Evolutionary conservation across 2,329 filamentous ascomycete genomes (phyloP).

Genomic region (Aspergillus viridinutans): DNA sequence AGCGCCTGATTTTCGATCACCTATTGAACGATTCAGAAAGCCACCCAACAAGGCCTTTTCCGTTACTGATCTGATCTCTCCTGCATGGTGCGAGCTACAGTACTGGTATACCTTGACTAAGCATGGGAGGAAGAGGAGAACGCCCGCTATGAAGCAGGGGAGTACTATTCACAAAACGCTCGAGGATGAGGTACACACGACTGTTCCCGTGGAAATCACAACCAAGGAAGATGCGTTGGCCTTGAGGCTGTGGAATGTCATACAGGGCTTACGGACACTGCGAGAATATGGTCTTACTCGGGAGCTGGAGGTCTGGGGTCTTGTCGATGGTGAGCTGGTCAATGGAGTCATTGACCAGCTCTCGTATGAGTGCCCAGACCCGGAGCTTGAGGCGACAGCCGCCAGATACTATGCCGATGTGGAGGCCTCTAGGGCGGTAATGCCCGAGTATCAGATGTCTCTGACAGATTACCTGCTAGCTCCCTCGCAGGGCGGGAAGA

Average conservation of each 20-base stretch:
- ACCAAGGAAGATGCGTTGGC: conserved; percentile 81
- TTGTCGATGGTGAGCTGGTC: conserved; percentile 74
- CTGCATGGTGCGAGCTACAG: conserved; percentile 94
- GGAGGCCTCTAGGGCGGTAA: conserved; percentile 30
- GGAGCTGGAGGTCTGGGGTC: conserved; percentile 80
- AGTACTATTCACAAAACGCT: conserved; percentile 74
- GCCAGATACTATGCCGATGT: conserved; percentile 37
- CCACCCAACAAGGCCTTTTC: conserved; percentile 74
- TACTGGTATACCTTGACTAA: conserved; percentile 82
- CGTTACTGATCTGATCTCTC: conserved; percentile 82
- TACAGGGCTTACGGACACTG: conserved; percentile 75
- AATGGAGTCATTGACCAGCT: conserved; percentile 88
- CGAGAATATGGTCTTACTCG: conserved; percentile 67
- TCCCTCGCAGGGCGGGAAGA: conserved; percentile 32
- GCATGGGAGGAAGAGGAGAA: conserved; percentile 70
- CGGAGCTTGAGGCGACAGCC: conserved; percentile 61
- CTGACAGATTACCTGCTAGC: conserved; percentile 43
- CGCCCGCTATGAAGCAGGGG: conserved; percentile 78
- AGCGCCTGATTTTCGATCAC: conserved; percentile 51
- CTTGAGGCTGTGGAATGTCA: conserved; percentile 81
- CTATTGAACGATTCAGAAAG: conserved; percentile 73
- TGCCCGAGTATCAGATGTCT: conserved; percentile 44
- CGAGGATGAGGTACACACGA: conserved; percentile 78
- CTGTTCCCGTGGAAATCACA: conserved; percentile 66
- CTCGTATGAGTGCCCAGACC: conserved; percentile 71